Percentiles rank a stretch among this genome's conserved stretches.
Evolutionary conservation across 2,329 filamentous ascomycete genomes (phyloP).

Genomic region (Neofusicoccum parvum): DNA sequence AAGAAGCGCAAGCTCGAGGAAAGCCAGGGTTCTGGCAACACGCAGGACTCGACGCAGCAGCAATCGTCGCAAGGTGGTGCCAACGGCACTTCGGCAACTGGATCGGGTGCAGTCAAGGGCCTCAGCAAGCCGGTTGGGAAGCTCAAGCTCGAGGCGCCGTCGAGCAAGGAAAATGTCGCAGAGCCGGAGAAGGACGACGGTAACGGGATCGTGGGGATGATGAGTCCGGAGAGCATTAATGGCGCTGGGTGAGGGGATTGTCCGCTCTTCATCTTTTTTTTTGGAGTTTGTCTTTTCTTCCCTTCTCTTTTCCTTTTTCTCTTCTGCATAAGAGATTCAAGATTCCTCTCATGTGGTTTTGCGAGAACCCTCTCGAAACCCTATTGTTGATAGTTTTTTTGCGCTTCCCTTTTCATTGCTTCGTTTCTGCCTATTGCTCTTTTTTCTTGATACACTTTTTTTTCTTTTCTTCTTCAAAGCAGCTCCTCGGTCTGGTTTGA

Average conservation of each 20-base stretch:
- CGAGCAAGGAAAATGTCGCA: constrained; percentile 60
- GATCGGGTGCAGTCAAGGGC: constrained; percentile 29
- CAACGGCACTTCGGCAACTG: constrained; percentile 1
- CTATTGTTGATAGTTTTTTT: not conserved
- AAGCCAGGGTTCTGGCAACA: constrained; percentile 30
- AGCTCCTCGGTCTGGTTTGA: constrained; percentile 16
- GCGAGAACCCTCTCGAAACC: not conserved
- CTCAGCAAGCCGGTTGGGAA: constrained; percentile 60
- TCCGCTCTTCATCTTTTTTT: constrained; percentile 21
- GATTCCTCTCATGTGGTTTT: constrained; percentile 16
- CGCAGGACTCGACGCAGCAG: constrained; percentile 11
- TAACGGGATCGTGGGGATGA: constrained; percentile 71
- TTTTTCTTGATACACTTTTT: not conserved
- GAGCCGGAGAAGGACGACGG: constrained; percentile 66
- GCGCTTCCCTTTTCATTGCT: not conserved
- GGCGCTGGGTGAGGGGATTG: constrained; percentile 22
- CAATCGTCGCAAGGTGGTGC: constrained; percentile 1
- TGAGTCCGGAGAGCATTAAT: constrained; percentile 77
- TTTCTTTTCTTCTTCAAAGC: not conserved
- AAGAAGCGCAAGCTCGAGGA: constrained; percentile 76
- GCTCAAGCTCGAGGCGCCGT: constrained; percentile 50
- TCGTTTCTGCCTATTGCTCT: constrained; percentile 12
- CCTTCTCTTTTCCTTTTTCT: not conserved
- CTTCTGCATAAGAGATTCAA: constrained; percentile 1
- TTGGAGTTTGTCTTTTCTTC: not conserved